Conservation (phyloP, 331 rosid species). For the Quercus tomentella region DNA sequence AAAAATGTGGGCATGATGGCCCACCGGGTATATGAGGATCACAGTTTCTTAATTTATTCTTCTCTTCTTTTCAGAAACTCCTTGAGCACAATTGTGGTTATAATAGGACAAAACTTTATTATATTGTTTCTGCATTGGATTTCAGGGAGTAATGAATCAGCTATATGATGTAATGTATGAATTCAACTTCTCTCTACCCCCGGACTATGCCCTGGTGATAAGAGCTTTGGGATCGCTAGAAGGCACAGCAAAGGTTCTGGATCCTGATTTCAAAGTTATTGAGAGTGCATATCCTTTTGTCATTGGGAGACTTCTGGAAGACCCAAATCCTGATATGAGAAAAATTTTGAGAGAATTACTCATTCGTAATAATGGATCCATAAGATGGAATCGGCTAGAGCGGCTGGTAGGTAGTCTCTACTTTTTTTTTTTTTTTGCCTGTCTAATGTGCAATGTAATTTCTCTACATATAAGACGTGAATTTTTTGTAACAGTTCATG, state of each 20-base stretch:
- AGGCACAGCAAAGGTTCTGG: conserved; percentile 94
- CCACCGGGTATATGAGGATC: neutral
- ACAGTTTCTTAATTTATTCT: neutral
- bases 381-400: conserved; percentile 95
- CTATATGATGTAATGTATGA: conserved; percentile 83
- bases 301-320: conserved; percentile 88
- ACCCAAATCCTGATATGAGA: conserved; percentile 97
- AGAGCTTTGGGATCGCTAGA: conserved; percentile 94
- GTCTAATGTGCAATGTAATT: neutral
- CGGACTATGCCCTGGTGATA: conserved; percentile 93
- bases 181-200: conserved; percentile 91
- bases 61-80: conserved; percentile 5
- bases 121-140: conserved; percentile 33
- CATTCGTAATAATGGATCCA: conserved; percentile 79
- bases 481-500: neutral
- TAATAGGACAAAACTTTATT: neutral
- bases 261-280: conserved; percentile 87
- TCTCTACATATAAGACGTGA: neutral
- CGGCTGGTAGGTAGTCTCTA: conserved; percentile 65
- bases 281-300: conserved; percentile 96
- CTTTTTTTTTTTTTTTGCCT: conserved; percentile 4
- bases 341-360: conserved; percentile 89
- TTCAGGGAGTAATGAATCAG: conserved; percentile 91
- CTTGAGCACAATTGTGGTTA: conserved; percentile 1
- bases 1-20: neutral